Percentiles rank a stretch among this genome's conserved stretches.
These are phyloP conservation scores for Plasmodium ovale DNA, from an alignment of 169 alveolate species.

Conservation along the genomic window DNA sequence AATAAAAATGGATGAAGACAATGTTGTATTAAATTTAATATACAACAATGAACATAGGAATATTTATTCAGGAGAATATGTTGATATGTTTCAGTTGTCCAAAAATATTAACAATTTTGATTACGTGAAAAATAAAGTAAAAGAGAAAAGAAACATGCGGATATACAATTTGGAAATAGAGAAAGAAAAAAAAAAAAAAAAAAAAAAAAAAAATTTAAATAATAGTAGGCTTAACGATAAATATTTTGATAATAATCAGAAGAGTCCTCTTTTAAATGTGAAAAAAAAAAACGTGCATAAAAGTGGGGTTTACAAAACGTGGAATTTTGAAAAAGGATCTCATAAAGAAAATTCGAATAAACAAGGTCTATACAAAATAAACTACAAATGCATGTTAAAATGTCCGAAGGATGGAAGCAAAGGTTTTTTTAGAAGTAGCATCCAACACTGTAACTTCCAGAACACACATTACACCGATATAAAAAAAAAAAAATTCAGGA, in stretches of 20 bases:
- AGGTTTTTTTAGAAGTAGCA: not conserved
- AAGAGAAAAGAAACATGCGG: slow-evolving; percentile 30
- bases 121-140: slow-evolving; percentile 21
- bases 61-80: slow-evolving; percentile 7
- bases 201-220: not conserved
- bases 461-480: not conserved
- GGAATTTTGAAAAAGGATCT: not conserved
- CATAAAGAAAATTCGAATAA: not conserved
- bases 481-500: not conserved
- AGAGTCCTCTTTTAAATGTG: slow-evolving; percentile 13
- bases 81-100: slow-evolving; percentile 41
- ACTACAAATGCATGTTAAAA: slow-evolving; percentile 7
- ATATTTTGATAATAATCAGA: not conserved
- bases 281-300: slow-evolving; percentile 39
- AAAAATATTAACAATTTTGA: slow-evolving; percentile 27
- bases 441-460: too few relatives aligned
- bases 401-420: not conserved
- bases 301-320: not conserved
- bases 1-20: slow-evolving; percentile 55
- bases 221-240: not conserved
- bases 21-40: slow-evolving; percentile 38
- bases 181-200: slow-evolving; percentile 5
- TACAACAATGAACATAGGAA: slow-evolving; percentile 20
- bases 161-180: slow-evolving; percentile 5
- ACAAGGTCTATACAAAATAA: slow-evolving; percentile 3